Conservation (phyloP, 2,329 filamentous ascomycete genomes). For the Plenodomus tracheiphilus region DNA sequence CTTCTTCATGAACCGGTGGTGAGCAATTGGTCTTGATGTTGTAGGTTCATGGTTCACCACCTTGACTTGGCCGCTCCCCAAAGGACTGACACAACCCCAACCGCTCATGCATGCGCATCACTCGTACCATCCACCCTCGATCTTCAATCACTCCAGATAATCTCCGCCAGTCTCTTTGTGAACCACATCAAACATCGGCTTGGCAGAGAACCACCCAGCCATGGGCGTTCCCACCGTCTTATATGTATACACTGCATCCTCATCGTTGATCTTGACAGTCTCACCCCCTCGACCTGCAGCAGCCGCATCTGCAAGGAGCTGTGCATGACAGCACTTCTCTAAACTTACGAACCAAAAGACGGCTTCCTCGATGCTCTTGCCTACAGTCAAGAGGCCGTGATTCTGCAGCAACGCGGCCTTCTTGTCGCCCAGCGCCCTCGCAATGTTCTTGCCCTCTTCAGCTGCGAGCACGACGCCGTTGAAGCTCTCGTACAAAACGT, state of each 20-base stretch:
- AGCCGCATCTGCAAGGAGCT: slow-evolving; percentile 58
- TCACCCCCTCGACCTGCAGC: slow-evolving; percentile 64
- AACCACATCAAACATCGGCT: slow-evolving; percentile 72
- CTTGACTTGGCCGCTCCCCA: too few relatives aligned
- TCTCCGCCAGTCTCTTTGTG: slow-evolving; percentile 62
- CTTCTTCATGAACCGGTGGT: too few relatives aligned
- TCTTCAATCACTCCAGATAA: slow-evolving; percentile 50
- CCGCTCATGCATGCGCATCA: background rate
- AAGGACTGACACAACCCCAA: too few relatives aligned
- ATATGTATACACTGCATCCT: slow-evolving; percentile 70
- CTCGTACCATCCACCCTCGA: background rate
- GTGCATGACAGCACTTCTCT: slow-evolving; percentile 58
- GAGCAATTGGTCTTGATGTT: too few relatives aligned
- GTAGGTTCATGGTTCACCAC: too few relatives aligned
- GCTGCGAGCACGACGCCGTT: slow-evolving; percentile 58
- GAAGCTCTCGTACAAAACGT: slow-evolving; percentile 57
- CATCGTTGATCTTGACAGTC: slow-evolving; percentile 68
- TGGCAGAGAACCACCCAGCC: slow-evolving; percentile 70
- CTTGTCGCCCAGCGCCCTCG: slow-evolving; percentile 51
- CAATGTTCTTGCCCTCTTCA: slow-evolving; percentile 59
- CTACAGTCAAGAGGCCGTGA: slow-evolving; percentile 57
- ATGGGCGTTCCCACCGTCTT: slow-evolving; percentile 64
- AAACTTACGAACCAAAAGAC: slow-evolving; percentile 59
- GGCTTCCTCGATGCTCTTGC: slow-evolving; percentile 54
- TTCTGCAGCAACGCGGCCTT: slow-evolving; percentile 60